A percentile compares a stretch with the other conserved stretches of the same genome.
These are phyloP conservation scores for Quercus ilex DNA, from an alignment of 306 rosid genomes.

Conservation along the genomic window DNA sequence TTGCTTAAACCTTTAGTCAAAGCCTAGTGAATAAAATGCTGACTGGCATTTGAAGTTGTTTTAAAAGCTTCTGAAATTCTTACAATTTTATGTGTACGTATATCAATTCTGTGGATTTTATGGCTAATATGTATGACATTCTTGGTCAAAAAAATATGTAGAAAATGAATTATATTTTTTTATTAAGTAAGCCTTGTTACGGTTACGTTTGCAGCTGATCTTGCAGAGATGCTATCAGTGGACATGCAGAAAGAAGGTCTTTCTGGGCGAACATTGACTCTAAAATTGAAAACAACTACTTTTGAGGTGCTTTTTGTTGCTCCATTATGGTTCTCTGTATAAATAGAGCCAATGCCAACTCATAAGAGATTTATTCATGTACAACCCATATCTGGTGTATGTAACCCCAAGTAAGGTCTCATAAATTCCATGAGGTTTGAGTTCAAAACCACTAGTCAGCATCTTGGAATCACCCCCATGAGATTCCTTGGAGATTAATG, in stretches of 20 bases:
- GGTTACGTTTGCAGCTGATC: constrained; percentile 66
- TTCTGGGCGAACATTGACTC: constrained; percentile 78
- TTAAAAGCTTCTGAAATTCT: not conserved
- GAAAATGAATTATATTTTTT: not conserved
- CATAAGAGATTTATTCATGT: not conserved
- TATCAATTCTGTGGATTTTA: constrained; percentile 2
- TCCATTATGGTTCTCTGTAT: not conserved
- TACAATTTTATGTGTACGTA: not conserved
- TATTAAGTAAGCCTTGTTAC: constrained; percentile 17
- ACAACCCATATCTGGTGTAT: not conserved
- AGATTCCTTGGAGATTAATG: too few species aligned
- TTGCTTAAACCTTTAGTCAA: not conserved
- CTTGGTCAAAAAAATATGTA: not conserved
- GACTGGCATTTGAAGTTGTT: not conserved
- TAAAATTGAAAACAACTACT: constrained; percentile 82
- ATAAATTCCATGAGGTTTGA: too few species aligned
- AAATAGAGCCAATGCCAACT: not conserved
- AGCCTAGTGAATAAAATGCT: not conserved
- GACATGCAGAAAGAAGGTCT: constrained; percentile 93
- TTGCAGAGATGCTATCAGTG: constrained; percentile 70
- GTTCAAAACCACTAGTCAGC: not conserved
- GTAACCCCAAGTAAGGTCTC: too few species aligned
- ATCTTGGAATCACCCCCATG: too few species aligned
- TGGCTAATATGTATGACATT: constrained; percentile 14
- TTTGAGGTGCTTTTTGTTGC: constrained; percentile 63